phyloP scores from a whole-genome alignment of 768 basidiomycete species.

The Royoungia palumana region DNA sequence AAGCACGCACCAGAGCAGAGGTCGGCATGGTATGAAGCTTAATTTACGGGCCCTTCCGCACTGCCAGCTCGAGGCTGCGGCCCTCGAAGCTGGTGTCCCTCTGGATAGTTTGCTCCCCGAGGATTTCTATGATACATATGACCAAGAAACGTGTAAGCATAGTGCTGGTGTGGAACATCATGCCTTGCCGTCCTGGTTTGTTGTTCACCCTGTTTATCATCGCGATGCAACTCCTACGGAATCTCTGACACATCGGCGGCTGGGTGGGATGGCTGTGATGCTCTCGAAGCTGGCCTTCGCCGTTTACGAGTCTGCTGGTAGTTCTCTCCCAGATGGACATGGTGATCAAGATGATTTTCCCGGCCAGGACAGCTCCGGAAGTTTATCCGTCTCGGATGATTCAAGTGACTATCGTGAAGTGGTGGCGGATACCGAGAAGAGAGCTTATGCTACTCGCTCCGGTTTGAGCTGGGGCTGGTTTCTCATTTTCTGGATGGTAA shows the following conservation, averaged over 20 bases:
- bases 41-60: conserved; percentile 60
- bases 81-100: conserved; percentile 66
- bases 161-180: not conserved
- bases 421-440: conserved; percentile 42
- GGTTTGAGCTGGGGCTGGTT: conserved; percentile 57
- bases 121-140: conserved; percentile 27
- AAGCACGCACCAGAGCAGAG: conserved; percentile 6
- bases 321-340: not conserved
- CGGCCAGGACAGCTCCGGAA: conserved; percentile 6
- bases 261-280: conserved; percentile 57
- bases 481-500: conserved; percentile 72
- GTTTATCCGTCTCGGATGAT: conserved; percentile 6
- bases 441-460: conserved; percentile 57
- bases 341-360: not conserved
- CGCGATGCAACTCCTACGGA: conserved; percentile 9
- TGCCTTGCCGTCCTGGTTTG: conserved; percentile 17
- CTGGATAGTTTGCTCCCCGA: conserved; percentile 48
- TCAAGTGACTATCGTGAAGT: conserved; percentile 17
- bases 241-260: conserved; percentile 52
- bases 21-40: conserved; percentile 50
- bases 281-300: conserved; percentile 51
- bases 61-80: conserved; percentile 55
- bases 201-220: conserved; percentile 21
- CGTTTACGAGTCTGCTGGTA: conserved; percentile 27
- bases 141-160: not conserved